Base-by-base conservation (phyloP, 768 basidiomycete species). In the Mycena polygramma region DNA sequence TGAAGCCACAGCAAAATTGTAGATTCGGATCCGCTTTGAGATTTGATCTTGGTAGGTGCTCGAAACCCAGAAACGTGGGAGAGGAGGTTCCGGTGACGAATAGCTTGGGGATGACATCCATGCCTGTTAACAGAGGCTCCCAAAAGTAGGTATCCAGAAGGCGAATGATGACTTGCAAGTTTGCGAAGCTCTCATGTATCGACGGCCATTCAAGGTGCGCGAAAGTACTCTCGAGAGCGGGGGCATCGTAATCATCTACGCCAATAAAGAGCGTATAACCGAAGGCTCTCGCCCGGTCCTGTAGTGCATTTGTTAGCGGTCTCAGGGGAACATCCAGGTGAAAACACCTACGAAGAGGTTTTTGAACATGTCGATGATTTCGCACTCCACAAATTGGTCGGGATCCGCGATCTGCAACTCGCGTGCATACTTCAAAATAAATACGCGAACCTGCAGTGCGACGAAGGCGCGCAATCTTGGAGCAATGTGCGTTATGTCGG, bases 51-150 rank as follows among this genome's bases (percentile, higher is more conserved):
- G 30, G 6, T 30, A 63, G 36, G 19, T 58, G 17, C 7, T 51
- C 20, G 17, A 60, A 57, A 45, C 35, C 39, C 20, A 60, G 22
- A 26, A 20, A 48, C 2, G 48, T 54, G 36, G 58, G 2, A 2
- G 36, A 30, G n/a, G 58, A 35, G 17, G 60, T 52, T 15, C 69
- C 69, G 4, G 64, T 58, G 5, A 71, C 53, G 17, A 62, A n/a
- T 17, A 71, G 39, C 20, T 71, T 71, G 36, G 37, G 22, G n/a
- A 71, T 57, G 26, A 66, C 69, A 52, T 71, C 45, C 26, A 36
- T 14, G 8, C 45, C 70, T 0, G 36, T 48, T 11, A 41, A 26
- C 7, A 69, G 13, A 26, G 68, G 57, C 11, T 39, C 11, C 68
- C 68, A 69, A 8, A 69, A 48, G 26, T 6, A 54, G 15, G 48